Evolutionary conservation across 2,329 filamentous ascomycete genomes (phyloP).

Genomic region (Penicillium sp.): DNA sequence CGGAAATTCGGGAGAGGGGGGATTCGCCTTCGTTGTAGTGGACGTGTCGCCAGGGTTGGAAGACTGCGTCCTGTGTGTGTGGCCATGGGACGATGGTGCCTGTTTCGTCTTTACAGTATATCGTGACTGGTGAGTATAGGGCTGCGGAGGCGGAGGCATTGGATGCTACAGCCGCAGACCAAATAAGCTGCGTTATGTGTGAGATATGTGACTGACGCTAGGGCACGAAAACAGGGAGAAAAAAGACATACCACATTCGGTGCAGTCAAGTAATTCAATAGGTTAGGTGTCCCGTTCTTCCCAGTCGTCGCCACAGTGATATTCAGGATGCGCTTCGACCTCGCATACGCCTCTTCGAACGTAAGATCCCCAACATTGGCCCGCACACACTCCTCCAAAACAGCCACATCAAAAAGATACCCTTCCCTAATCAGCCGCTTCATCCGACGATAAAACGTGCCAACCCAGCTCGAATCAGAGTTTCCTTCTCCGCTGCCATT

Average conservation of each 20-base stretch:
- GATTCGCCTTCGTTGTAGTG: conserved; percentile 64
- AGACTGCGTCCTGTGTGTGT: conserved; percentile 56
- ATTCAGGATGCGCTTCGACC: conserved; percentile 82
- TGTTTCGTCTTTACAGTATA: conserved; percentile 73
- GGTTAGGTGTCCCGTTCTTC: conserved; percentile 70
- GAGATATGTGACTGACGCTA: background rate
- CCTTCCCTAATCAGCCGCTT: conserved; percentile 69
- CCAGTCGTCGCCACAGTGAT: conserved; percentile 80
- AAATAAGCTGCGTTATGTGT: conserved; percentile 55
- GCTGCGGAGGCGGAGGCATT: conserved; percentile 55
- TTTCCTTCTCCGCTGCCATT: conserved; percentile 13
- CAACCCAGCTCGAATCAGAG: conserved; percentile 42
- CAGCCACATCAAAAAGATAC: conserved; percentile 76
- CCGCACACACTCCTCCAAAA: conserved; percentile 78
- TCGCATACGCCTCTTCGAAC: conserved; percentile 85
- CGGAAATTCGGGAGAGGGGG: conserved; percentile 67
- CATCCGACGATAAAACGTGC: conserved; percentile 63
- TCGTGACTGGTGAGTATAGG: conserved; percentile 62
- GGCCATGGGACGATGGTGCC: conserved; percentile 73
- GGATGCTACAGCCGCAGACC: conserved; percentile 44
- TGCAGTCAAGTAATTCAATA: conserved; percentile 88
- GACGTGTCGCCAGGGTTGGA: conserved; percentile 65
- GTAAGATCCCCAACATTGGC: conserved; percentile 85
- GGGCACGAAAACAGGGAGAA: background rate
- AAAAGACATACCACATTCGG: conserved; percentile 73